These are phyloP conservation scores for Anthoceros angustus DNA, from an alignment of 225 moss, liverwort and hornwort genomes.

Conservation along the genomic window DNA sequence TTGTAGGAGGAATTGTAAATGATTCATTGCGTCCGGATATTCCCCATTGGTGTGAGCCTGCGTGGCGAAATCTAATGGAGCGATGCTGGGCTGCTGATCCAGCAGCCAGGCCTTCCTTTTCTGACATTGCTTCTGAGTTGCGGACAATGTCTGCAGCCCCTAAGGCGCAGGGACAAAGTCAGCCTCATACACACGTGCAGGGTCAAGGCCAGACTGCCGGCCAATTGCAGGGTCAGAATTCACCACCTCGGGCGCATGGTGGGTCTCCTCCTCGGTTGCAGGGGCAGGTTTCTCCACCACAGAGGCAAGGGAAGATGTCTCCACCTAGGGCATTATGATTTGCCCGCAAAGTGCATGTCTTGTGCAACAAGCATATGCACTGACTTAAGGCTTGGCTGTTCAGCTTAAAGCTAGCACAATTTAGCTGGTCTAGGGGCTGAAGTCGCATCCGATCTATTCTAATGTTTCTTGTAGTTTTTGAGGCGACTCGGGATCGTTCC, in stretches of 20 bases:
- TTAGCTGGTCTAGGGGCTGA: background rate
- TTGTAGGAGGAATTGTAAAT: constrained; percentile 87
- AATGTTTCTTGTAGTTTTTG: background rate
- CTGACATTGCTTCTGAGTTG: constrained; percentile 68
- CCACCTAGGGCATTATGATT: background rate
- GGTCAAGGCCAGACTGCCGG: constrained; percentile 11
- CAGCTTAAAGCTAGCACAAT: background rate
- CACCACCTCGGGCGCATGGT: constrained; percentile 6
- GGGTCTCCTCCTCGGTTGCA: constrained; percentile 6
- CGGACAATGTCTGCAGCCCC: constrained; percentile 77
- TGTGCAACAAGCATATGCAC: background rate
- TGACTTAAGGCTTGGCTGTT: background rate
- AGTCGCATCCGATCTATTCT: background rate
- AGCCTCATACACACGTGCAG: constrained; percentile 14
- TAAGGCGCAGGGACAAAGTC: constrained; percentile 41
- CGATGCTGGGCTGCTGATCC: constrained; percentile 89
- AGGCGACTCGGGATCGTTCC: too few relatives aligned
- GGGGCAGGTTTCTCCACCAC: constrained; percentile 1
- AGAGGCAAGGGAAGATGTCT: background rate
- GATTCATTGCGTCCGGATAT: constrained; percentile 79
- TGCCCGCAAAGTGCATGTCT: background rate
- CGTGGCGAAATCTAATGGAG: constrained; percentile 95
- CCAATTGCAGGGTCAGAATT: background rate
- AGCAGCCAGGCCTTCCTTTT: constrained; percentile 54
- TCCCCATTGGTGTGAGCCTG: constrained; percentile 91